Percentiles rank a stretch among this genome's conserved stretches.
Evolutionary conservation across 2,329 filamentous ascomycete genomes (phyloP).

Genomic region (Fusarium newnesense): DNA sequence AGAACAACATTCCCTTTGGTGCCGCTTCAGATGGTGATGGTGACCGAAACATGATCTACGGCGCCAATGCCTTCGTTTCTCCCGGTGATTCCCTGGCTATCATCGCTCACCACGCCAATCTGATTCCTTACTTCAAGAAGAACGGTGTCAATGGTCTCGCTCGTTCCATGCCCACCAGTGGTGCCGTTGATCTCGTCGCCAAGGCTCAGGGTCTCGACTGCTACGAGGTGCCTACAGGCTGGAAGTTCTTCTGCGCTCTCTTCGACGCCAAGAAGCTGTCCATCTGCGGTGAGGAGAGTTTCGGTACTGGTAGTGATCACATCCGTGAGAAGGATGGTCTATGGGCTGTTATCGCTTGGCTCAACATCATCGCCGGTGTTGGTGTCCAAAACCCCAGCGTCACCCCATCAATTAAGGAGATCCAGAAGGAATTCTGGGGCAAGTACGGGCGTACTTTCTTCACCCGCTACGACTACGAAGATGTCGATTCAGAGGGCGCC

Average conservation of each 20-base stretch:
- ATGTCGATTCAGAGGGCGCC: conserved; percentile 90
- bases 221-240: conserved; percentile 98
- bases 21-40: conserved; percentile 97
- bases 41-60: conserved; percentile 99
- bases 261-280: conserved; percentile 96
- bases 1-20: conserved; percentile 91
- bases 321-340: conserved; percentile 99
- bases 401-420: conserved; percentile 92
- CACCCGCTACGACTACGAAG: conserved; percentile 98
- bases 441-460: conserved; percentile 98
- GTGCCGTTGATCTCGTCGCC: conserved; percentile 93
- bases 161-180: conserved; percentile 96
- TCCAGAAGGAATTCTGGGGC: conserved; percentile 97
- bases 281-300: conserved; percentile 98
- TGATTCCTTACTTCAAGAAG: conserved; percentile 98
- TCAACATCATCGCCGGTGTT: conserved; percentile 97
- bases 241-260: conserved; percentile 98
- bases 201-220: conserved; percentile 90
- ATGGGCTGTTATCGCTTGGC: conserved; percentile 96
- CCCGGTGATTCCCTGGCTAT: conserved; percentile 98
- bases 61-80: conserved; percentile 94
- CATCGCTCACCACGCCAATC: conserved; percentile 94
- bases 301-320: conserved; percentile 97
- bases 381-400: conserved; percentile 82
- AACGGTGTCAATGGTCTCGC: conserved; percentile 95